Evolutionary conservation across 2,329 filamentous ascomycete genomes (phyloP), one percentile per base, ranked within the genome.

Genomic region (Penicillium sp.): DNA sequence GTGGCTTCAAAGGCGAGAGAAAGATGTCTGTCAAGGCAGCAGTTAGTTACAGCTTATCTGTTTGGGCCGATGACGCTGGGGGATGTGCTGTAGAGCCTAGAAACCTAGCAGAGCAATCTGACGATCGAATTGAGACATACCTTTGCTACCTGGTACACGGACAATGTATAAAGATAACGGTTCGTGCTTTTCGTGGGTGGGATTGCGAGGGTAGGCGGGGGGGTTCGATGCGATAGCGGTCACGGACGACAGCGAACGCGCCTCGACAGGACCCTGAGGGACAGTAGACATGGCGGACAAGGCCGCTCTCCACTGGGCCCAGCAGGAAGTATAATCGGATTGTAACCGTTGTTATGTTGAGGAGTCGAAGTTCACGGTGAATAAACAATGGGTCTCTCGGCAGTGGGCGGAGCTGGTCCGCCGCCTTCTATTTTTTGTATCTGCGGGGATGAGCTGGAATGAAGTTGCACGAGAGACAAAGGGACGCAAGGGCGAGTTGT

Each of bases 121-220:
- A 47, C 5, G 22, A 49, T 9, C 14, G 11, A 39, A 38, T 47
- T 29, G 21, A 43, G 18, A 56, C 66, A 18, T 79, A 92, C 91
- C 91, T 86, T 87, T 86, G 59, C 90, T 96, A 21, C 93, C 93
- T 1, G 94, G 94, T 0, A 99, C 93, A 62, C 93, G 82, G 34
- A 93, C 91, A 62, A 99, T 95, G 75, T 99, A 99, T 39, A 99
- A 83, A 2, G 87, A 86, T 47, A 97, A 74, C 4, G 91, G 86
- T 47, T 91, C 85, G 59, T 87, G 83, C 59, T 79, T 83, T 64
- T 83, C 77, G 62, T 88, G 86, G 3, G 86, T 84, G 5, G 90
- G 89, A 68, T 90, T 90, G 66, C 88, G 83, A 47, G 91, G 91
- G 71, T 96, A 94, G 65, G 87, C 83, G 44, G 94, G 93, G 40